Evolutionary conservation across 1,139 yeast species (phyloP), one percentile per base, ranked within the genome.

Genomic region (Hyphopichia wangnamkhiaoensis): DNA sequence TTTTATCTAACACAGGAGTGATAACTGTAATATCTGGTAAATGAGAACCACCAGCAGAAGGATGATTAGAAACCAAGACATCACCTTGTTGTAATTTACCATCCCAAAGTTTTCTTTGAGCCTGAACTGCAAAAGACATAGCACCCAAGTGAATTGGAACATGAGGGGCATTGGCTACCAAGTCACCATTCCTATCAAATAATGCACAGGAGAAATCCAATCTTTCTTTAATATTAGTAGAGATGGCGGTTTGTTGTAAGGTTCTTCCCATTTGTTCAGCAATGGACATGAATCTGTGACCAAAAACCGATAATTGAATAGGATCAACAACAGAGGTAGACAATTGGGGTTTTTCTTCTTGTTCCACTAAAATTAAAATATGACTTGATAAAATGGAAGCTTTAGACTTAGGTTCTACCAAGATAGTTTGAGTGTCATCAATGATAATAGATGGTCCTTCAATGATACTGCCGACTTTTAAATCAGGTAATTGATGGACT

Each of bases 211-310:
- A 84, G 56, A 86, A 87, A 57, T 87, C 95, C 37, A 87, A 66
- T 42, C 95, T 68, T 56, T 87, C 95, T 54, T 87, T 87, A 46
- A 87, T 88, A 53, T 87, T 87, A n/a, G 94, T 85, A 5, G 93
- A 84, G 33, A 87, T 87, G 4, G 93, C 77, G 0, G 94, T 86
- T 59, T 84, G 85, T 50, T 84, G 85, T 47, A 86, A 65, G 8
- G 91, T 85, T 48, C 81, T 74, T 12, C 95, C 95, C 95, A 87
- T 87, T 55, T 86, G 94, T 53, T 86, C 95, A 4, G 95, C 95
- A 57, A 87, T 83, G 38, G 88, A 85, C 94, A 87, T 86, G 55
- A 87, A 87, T 48, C 94, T 68, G 57, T 87, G 91, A 17, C 91
- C 86, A 61, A 86, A 87, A 1, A 87, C 88, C 1, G 93, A 83